Percentiles rank a stretch among this genome's conserved stretches.
phyloP scores from a whole-genome alignment of 139 green algal genomes.

The Coelastrella sp. region DNA sequence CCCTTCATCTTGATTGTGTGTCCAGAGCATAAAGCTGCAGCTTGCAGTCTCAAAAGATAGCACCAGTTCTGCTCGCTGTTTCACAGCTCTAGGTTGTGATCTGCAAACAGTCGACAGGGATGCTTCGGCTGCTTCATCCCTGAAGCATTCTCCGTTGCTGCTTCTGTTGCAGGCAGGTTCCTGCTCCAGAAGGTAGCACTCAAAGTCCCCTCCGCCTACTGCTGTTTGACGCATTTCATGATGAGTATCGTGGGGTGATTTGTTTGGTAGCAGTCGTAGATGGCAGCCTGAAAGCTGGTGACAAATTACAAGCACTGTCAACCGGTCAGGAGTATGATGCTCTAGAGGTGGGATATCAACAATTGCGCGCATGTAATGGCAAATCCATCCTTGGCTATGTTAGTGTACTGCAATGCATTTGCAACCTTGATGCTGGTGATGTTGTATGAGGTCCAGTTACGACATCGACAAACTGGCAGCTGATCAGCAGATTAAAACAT shows the following conservation, averaged over 20 bases:
- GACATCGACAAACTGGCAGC: no score
- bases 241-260: constrained; percentile 83
- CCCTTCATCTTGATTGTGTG: no score
- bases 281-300: constrained; percentile 70
- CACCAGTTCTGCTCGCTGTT: no score
- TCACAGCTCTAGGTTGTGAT: not conserved
- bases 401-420: no score
- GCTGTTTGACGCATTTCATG: constrained; percentile 93
- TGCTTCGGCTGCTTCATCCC: not conserved
- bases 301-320: constrained; percentile 62
- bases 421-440: no score
- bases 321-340: constrained; percentile 79
- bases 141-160: constrained; percentile 21
- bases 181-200: constrained; percentile 57
- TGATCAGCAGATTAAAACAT: no score
- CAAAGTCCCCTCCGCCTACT: constrained; percentile 73
- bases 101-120: not conserved
- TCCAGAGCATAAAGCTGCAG: no score
- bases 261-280: constrained; percentile 84
- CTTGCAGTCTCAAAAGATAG: no score
- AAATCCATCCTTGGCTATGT: no score
- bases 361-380: no score
- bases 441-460: no score
- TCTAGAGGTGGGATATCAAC: constrained; percentile 67
- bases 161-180: constrained; percentile 56